These are phyloP conservation scores for Jasminum sambac DNA, from an alignment of 257 asterid species.

Conservation along the genomic window DNA sequence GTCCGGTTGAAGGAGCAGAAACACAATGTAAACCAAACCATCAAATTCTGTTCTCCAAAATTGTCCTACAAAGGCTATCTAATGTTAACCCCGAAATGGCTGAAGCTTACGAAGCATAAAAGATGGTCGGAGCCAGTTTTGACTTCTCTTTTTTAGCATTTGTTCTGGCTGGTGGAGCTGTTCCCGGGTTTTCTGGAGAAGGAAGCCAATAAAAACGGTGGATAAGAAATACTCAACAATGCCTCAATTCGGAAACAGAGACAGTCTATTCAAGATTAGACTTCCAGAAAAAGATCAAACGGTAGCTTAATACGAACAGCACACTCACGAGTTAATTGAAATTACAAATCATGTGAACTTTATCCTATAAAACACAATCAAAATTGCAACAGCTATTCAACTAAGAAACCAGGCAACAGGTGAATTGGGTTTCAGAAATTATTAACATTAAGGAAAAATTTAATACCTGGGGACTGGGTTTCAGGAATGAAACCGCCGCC, in stretches of 20 bases:
- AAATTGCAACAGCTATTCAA: background rate
- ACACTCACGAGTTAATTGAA: background rate
- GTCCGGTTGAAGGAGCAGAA: background rate
- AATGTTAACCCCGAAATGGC: constrained; percentile 1
- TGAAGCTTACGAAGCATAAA: constrained; percentile 75
- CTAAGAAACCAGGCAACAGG: background rate
- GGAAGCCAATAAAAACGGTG: constrained; percentile 15
- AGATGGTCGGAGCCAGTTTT: constrained; percentile 61
- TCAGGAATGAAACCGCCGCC: constrained; percentile 97
- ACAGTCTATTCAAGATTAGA: background rate
- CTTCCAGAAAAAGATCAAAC: background rate
- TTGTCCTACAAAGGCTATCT: constrained; percentile 1
- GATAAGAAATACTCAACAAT: background rate
- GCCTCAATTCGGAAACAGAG: background rate
- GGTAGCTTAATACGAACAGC: background rate
- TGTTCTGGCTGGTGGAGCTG: constrained; percentile 37
- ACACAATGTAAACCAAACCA: background rate
- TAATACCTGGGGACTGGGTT: constrained; percentile 70
- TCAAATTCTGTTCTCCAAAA: background rate
- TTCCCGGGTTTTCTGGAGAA: constrained; percentile 47
- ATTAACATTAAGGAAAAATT: background rate
- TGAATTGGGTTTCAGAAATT: background rate
- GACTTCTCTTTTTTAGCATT: constrained; percentile 52
- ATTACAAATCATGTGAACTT: background rate
- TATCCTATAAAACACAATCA: background rate